Percentiles rank a stretch among this genome's conserved stretches.
These are phyloP conservation scores for Rhodotorula mucilaginosa DNA, from an alignment of 1,284 basidiomycete genomes.

Conservation along the genomic window DNA sequence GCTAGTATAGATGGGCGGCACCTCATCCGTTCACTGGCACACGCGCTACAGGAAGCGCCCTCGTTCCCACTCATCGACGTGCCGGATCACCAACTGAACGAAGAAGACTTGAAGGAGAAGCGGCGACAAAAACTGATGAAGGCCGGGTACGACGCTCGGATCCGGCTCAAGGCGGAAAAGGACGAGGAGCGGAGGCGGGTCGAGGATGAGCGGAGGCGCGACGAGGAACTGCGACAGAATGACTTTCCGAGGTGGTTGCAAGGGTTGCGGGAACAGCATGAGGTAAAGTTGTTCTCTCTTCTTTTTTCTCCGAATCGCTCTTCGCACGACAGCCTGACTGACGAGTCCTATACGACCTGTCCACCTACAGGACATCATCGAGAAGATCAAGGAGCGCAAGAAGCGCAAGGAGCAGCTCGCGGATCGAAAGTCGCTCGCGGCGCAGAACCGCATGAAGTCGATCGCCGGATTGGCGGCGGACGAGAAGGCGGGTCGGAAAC, in stretches of 20 bases:
- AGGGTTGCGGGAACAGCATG: constrained; percentile 70
- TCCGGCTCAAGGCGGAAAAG: constrained; percentile 81
- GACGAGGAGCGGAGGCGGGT: constrained; percentile 71
- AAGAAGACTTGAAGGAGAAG: constrained; percentile 92
- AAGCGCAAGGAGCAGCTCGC: constrained; percentile 77
- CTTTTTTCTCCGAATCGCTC: too few species aligned
- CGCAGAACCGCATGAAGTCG: constrained; percentile 95
- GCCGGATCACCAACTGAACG: constrained; percentile 89
- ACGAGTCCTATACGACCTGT: background rate
- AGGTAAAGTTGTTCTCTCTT: constrained; percentile 54
- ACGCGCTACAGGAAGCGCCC: constrained; percentile 66
- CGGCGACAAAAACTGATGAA: constrained; percentile 88
- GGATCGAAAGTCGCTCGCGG: constrained; percentile 89
- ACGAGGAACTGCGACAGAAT: constrained; percentile 72
- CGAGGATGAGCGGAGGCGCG: constrained; percentile 60
- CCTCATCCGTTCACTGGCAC: too few species aligned
- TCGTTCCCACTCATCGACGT: constrained; percentile 85
- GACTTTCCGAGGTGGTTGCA: constrained; percentile 71
- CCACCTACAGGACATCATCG: constrained; percentile 67
- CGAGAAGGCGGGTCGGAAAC: constrained; percentile 67
- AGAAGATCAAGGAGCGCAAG: constrained; percentile 78
- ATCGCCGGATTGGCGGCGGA: constrained; percentile 83
- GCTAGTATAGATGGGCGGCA: too few species aligned
- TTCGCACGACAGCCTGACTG: too few species aligned
- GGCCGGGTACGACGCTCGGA: constrained; percentile 89